Evolutionary conservation across 345 rosid species (phyloP).

Genomic region (Salix dunnii): DNA sequence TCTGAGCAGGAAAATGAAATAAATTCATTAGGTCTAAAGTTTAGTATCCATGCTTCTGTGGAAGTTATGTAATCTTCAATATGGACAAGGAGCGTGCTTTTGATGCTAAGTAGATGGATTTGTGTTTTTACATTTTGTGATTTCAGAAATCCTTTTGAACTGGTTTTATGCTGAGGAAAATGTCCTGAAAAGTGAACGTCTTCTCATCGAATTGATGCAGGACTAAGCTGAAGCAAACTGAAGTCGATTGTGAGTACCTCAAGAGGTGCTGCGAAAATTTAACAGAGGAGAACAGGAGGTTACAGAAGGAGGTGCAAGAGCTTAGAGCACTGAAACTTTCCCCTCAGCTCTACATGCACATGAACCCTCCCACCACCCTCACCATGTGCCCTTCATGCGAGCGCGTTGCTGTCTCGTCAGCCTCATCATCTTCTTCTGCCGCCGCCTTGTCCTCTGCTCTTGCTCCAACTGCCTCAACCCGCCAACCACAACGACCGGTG

Average conservation of each 20-base stretch:
- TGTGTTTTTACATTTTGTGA: background rate
- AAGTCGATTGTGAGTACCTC: conserved; percentile 77
- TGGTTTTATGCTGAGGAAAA: background rate
- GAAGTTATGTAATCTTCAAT: background rate
- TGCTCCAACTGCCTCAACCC: conserved; percentile 13
- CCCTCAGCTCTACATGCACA: conserved; percentile 75
- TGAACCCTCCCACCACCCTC: conserved; percentile 87
- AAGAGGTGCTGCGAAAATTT: conserved; percentile 78
- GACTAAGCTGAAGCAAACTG: conserved; percentile 90
- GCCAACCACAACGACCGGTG: conserved; percentile 22
- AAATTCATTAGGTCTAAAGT: background rate
- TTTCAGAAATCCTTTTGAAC: background rate
- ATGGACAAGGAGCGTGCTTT: background rate
- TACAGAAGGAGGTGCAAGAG: conserved; percentile 85
- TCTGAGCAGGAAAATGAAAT: background rate
- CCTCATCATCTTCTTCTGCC: conserved; percentile 24
- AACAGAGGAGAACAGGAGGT: conserved; percentile 65
- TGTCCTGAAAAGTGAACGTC: background rate
- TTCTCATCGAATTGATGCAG: conserved; percentile 27
- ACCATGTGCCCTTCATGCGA: conserved; percentile 91
- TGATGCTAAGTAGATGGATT: background rate
- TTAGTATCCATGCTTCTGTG: background rate
- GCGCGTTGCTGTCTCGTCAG: conserved; percentile 52
- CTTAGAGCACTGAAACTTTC: conserved; percentile 79
- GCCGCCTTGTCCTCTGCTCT: conserved; percentile 19